Base-by-base conservation (phyloP, 768 basidiomycete genomes). In the Pleurotus salmoneostramineus region DNA sequence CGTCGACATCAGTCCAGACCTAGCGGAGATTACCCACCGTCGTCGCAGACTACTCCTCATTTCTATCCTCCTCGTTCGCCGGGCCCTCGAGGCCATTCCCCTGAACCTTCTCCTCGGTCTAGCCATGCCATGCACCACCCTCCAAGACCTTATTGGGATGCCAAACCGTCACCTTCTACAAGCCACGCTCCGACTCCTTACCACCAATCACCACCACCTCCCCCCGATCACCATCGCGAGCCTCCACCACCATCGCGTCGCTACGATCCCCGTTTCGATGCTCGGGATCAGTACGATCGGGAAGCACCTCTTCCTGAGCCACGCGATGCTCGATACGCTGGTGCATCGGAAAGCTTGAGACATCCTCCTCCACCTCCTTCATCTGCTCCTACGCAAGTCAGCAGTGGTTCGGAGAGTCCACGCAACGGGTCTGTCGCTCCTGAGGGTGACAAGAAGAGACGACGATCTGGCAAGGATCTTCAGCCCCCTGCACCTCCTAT, bases 231-330 rank as follows among this genome's bases (percentile, higher is more conserved):
- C 7, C 74, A 72, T 33, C 73, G 74, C 8, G 83, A 83, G 51
- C 74, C 68, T 31, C 65, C 77, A 0, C 72, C 69, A 27, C 21
- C 21, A 27, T 27, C 21, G 12, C 75, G 83, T 61, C 77, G 88
- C 14, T 90, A 89, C 61, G 88, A 89, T 63, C 86, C 86, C 5
- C 75, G 82, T 17, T 80, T 80, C 60, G 83, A 83, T 64, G 80
- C 68, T n/a, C 72, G 77, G 14, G 81, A 82, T 42, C 68, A 71
- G 44, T 77, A 81, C 36, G 83, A 83, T 54, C 52, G 52, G 31
- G 52, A 55, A 40, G 50, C 56, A 10, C 56, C 50, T 50, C 55
- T 21, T 50, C 46, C 27, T 35, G 73, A 60, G 45, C 61, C 60
- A 54, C 71, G 61, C 5, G 72, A 73, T 7, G 45, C 64, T 43